phyloP scores from a whole-genome alignment of 2,329 filamentous ascomycete genomes.

The Pseudocercospora pini-densiflorae region DNA sequence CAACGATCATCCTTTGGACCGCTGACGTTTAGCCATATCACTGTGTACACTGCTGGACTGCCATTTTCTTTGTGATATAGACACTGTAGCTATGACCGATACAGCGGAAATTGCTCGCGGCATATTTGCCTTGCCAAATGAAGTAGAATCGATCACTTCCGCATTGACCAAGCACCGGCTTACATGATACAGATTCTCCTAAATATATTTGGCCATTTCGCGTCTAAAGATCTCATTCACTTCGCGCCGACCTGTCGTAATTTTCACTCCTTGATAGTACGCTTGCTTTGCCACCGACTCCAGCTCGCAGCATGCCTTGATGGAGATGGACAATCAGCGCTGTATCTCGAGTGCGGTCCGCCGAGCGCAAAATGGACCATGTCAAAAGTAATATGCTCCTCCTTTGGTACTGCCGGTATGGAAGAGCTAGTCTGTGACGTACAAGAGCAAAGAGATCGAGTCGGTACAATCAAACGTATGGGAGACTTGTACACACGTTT shows the following conservation, averaged over 20 bases:
- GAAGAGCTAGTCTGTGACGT: slow-evolving; percentile 43
- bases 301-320: slow-evolving; percentile 60
- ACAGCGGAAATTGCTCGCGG: slow-evolving; percentile 22
- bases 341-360: slow-evolving; percentile 80
- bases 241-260: slow-evolving; percentile 64
- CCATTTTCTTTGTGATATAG: not conserved
- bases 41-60: not conserved
- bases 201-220: slow-evolving; percentile 47
- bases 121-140: slow-evolving; percentile 40
- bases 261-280: slow-evolving; percentile 66
- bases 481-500: slow-evolving; percentile 71
- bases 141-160: slow-evolving; percentile 28
- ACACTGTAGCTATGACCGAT: slow-evolving; percentile 8
- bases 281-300: slow-evolving; percentile 68
- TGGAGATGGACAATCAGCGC: slow-evolving; percentile 61
- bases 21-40: not conserved
- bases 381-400: slow-evolving; percentile 71
- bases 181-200: slow-evolving; percentile 45
- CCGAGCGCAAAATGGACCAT: slow-evolving; percentile 71
- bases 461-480: slow-evolving; percentile 56
- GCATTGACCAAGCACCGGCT: slow-evolving; percentile 12
- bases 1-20: slow-evolving; percentile 2
- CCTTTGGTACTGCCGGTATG: slow-evolving; percentile 67
- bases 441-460: slow-evolving; percentile 39
- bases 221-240: slow-evolving; percentile 53